These are phyloP conservation scores for Globisporangium abappressorium DNA, from an alignment of 352 stramenopile genomes.

Conservation along the genomic window DNA sequence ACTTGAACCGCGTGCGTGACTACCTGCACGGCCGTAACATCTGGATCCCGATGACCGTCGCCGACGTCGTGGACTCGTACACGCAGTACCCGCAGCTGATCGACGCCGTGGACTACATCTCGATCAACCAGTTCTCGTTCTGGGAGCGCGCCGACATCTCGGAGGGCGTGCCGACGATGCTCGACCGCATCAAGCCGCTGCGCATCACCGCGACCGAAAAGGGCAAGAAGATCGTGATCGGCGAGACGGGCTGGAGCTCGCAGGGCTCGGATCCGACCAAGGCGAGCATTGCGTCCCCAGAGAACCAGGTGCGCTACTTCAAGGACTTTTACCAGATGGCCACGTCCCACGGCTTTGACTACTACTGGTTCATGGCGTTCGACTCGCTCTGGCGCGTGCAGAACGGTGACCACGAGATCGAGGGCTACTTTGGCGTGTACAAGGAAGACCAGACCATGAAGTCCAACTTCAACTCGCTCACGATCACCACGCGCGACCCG, in stretches of 20 bases:
- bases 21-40: conserved; percentile 38
- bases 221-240: conserved; percentile 60
- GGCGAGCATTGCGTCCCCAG: conserved; percentile 37
- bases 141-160: conserved; percentile 55
- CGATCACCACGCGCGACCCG: conserved; percentile 26
- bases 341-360: conserved; percentile 40
- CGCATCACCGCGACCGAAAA: conserved; percentile 39
- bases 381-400: conserved; percentile 57
- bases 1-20: conserved; percentile 60
- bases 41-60: conserved; percentile 59
- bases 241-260: conserved; percentile 70
- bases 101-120: conserved; percentile 62
- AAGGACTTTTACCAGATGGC: conserved; percentile 65
- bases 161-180: conserved; percentile 40
- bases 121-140: conserved; percentile 80
- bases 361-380: conserved; percentile 77
- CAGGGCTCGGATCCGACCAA: conserved; percentile 23
- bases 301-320: conserved; percentile 66
- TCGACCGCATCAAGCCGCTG: conserved; percentile 56
- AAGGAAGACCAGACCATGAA: conserved; percentile 53
- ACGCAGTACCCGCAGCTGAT: conserved; percentile 53
- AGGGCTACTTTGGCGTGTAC: conserved; percentile 67
- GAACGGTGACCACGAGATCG: conserved; percentile 47
- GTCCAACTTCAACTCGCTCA: conserved; percentile 45
- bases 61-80: conserved; percentile 73